Evolutionary conservation across 1,284 basidiomycete species (phyloP), one percentile per base, ranked within the genome.

Genomic region (Trametes versicolor): DNA sequence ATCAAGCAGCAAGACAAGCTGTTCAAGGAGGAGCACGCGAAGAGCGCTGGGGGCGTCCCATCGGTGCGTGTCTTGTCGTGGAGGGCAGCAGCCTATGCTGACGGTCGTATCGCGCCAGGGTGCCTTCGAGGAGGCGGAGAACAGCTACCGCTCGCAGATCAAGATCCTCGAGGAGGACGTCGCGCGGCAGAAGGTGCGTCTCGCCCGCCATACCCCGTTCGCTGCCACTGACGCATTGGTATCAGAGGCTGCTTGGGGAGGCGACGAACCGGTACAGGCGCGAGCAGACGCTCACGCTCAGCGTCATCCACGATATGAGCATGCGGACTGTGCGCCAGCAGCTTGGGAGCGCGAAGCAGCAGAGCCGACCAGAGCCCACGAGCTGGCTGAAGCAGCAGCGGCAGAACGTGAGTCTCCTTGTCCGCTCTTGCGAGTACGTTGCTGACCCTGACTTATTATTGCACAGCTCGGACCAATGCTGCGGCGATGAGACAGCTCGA

Each of bases 1-100:
- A 96, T 98, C 82, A 94, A 94, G 77, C 85, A 90, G 58, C 96
- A 98, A 77, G 95, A 97, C 80, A 93, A 94, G 70, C 81, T 95
- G 36, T 92, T 94, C 79, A 93, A 91, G 71, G 90, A 93, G 73
- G 88, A 92, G 69, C 88, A 90, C 60, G 85, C 85, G 5, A 85
- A 84, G 64, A 83, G 80, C 69, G 76, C 78, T 34, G 69, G 70
- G n/a, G 65, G 69, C 9, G 70, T 75, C 39, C 70, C 74, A 23
- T 65, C 76, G 15, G 76, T 78, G 29, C 65, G 77, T 69, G n/a
- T 1, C 25, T n/a, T 52, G 2, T 32, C 51, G 43, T 9, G 21
- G 51, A 63, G 32, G 37, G 50, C 25, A 9, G 9, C 0, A 52
- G 37, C 39, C 41, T 45, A 9, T n/a, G 41, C 32, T 49, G 32